Evolutionary conservation across 768 basidiomycete species (phyloP), one percentile per base, ranked within the genome.

Genomic region (Mycena alexandri): DNA sequence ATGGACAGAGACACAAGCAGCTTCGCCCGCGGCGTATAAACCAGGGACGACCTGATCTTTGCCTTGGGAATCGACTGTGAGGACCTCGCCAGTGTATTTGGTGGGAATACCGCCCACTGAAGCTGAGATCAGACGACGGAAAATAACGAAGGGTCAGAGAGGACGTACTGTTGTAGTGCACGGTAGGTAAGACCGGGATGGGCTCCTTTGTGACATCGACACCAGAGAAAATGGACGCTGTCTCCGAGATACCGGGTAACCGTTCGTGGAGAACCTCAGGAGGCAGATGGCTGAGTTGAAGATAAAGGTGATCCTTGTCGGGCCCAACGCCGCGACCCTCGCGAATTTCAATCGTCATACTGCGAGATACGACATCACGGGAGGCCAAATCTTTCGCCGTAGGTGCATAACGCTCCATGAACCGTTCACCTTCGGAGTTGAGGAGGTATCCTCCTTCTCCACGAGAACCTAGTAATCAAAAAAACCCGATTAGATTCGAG

Each of bases 181-280:
- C 98, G 44, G 98, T 99, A 34, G 98, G 98, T 69, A 99, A 82
- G 29, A 99, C 98, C 42, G 98, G 98, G 74, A 99, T 99, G 41
- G 98, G 98, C 79, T 99, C 97, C 85, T 99, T 99, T 69, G 98
- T 99, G 63, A 99, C 98, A 80, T 99, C 98, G 67, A 99, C 98
- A 78, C 98, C 98, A 72, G 94, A 88, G 84, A 99, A 99, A 78
- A 99, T 99, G 63, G 98, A 93, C 22, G 98, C 98, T 11, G 98
- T 99, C 85, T 99, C 98, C 53, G 98, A 99, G 77, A 99, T 99
- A 87, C 98, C 98, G 67, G 98, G 98, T 25, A 99, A 86, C 76
- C 98, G 90, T 80, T 99, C 97, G 76, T 94, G 95, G 59, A 99
- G 90, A 73, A 99, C 89, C 71, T 98, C 96, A 54, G 98, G 87